These are phyloP conservation scores for Penicillium sp. DNA, from an alignment of 2,329 filamentous ascomycete genomes.

Conservation along the genomic window DNA sequence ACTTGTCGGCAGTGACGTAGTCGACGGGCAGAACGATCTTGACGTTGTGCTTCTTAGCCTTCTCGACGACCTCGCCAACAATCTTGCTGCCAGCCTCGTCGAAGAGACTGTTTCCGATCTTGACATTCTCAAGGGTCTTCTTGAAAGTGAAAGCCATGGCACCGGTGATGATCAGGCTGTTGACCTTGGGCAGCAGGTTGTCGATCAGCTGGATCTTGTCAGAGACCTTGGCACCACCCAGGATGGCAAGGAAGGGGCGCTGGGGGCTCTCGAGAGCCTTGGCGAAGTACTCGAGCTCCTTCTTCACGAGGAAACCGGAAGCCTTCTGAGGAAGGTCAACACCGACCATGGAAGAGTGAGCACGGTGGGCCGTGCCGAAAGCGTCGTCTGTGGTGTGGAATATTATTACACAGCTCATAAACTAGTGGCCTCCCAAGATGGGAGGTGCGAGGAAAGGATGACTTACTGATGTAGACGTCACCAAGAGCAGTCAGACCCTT, in stretches of 20 bases:
- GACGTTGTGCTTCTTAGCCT: slow-evolving; percentile 93
- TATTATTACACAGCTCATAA: too few relatives aligned
- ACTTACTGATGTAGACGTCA: slow-evolving; percentile 90
- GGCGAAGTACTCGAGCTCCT: slow-evolving; percentile 99
- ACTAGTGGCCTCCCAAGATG: too few relatives aligned
- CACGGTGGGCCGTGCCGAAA: slow-evolving; percentile 95
- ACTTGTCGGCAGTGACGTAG: slow-evolving; percentile 94
- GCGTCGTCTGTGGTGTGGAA: too few relatives aligned
- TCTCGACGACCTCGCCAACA: slow-evolving; percentile 75
- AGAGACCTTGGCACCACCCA: slow-evolving; percentile 94
- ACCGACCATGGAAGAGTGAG: slow-evolving; percentile 98
- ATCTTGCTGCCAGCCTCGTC: slow-evolving; percentile 91
- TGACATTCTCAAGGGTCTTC: slow-evolving; percentile 83
- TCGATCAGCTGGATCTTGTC: slow-evolving; percentile 99
- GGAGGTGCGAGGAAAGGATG: too few relatives aligned
- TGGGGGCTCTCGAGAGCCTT: slow-evolving; percentile 87
- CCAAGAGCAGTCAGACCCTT: slow-evolving; percentile 89
- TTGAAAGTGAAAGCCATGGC: slow-evolving; percentile 99
- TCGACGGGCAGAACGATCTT: slow-evolving; percentile 89
- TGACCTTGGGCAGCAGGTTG: slow-evolving; percentile 95
- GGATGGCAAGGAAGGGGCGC: slow-evolving; percentile 95
- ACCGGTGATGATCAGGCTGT: slow-evolving; percentile 92
- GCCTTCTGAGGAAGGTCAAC: slow-evolving; percentile 93
- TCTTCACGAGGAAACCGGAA: slow-evolving; percentile 98
- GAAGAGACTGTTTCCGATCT: slow-evolving; percentile 84